Conservation (phyloP, 805 yeast genomes). For the Candida insectorum region DNA sequence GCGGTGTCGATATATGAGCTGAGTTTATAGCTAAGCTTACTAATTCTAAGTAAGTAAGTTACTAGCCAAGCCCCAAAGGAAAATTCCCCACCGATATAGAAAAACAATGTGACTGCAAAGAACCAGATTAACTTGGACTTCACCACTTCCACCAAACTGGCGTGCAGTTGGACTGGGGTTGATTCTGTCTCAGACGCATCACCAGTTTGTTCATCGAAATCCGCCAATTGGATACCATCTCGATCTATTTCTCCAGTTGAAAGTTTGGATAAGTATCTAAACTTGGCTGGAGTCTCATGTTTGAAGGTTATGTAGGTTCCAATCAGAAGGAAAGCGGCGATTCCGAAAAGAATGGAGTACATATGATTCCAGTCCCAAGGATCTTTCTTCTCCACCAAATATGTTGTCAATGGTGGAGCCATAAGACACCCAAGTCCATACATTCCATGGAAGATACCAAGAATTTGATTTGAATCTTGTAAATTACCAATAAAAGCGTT, state of each 20-base stretch:
- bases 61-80: slow-evolving; percentile 54
- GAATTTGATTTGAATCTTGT: slow-evolving; percentile 44
- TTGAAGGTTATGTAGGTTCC: slow-evolving; percentile 27
- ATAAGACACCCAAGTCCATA: slow-evolving; percentile 54
- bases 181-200: slow-evolving; percentile 1
- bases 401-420: slow-evolving; percentile 45
- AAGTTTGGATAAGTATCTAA: slow-evolving; percentile 23
- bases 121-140: slow-evolving; percentile 36
- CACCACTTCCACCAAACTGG: slow-evolving; percentile 26
- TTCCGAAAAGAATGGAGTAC: slow-evolving; percentile 32
- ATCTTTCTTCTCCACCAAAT: slow-evolving; percentile 32
- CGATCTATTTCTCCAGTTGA: slow-evolving; percentile 8
- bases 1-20: slow-evolving; percentile 48
- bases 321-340: slow-evolving; percentile 22
- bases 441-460: slow-evolving; percentile 51
- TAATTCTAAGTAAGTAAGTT: slow-evolving; percentile 43
- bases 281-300: slow-evolving; percentile 45
- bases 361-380: slow-evolving; percentile 50
- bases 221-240: slow-evolving; percentile 4
- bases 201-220: background rate
- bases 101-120: slow-evolving; percentile 40
- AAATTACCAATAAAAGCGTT: slow-evolving; percentile 52
- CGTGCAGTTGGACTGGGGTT: slow-evolving; percentile 1
- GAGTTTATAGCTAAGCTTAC: slow-evolving; percentile 27
- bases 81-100: slow-evolving; percentile 52